Evolutionary conservation across 139 green algal genomes (phyloP).

Genomic region (Asterochloris sp.): DNA sequence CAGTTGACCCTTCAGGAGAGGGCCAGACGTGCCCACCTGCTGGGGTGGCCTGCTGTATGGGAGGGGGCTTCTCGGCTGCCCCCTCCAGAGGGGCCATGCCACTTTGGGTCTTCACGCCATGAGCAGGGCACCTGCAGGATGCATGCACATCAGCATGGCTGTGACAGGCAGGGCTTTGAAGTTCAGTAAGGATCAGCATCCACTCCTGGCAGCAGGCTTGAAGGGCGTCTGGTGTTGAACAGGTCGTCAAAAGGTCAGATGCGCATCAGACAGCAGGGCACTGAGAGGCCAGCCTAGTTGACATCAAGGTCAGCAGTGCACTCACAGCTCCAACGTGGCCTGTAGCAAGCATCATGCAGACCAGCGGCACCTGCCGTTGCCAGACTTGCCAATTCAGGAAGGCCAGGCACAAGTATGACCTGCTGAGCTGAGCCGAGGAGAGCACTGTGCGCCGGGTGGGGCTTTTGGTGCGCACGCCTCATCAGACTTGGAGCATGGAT

Average conservation of each 20-base stretch:
- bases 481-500: too few species aligned
- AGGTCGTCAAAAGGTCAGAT: neutral
- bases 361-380: too few species aligned
- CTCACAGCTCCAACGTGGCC: too few species aligned
- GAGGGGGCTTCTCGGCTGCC: slow-evolving; percentile 19
- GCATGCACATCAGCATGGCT: too few species aligned
- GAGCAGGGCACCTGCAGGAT: slow-evolving; percentile 39
- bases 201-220: neutral
- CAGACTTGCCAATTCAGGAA: too few species aligned
- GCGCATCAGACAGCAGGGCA: neutral
- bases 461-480: too few species aligned
- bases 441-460: too few species aligned
- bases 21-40: neutral
- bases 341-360: too few species aligned
- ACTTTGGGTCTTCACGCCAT: slow-evolving; percentile 77
- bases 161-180: neutral
- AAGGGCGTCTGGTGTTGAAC: neutral
- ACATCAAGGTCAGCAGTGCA: neutral
- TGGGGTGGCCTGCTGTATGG: slow-evolving; percentile 33
- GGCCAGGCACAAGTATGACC: too few species aligned
- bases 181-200: neutral
- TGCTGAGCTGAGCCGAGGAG: too few species aligned
- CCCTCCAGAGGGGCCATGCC: slow-evolving; percentile 50
- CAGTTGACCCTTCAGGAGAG: too few species aligned
- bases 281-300: neutral